A percentile compares a stretch with the other conserved stretches of the same genome.
phyloP scores from a whole-genome alignment of 2,329 filamentous ascomycete species.

The Atkinsonella texensis region DNA sequence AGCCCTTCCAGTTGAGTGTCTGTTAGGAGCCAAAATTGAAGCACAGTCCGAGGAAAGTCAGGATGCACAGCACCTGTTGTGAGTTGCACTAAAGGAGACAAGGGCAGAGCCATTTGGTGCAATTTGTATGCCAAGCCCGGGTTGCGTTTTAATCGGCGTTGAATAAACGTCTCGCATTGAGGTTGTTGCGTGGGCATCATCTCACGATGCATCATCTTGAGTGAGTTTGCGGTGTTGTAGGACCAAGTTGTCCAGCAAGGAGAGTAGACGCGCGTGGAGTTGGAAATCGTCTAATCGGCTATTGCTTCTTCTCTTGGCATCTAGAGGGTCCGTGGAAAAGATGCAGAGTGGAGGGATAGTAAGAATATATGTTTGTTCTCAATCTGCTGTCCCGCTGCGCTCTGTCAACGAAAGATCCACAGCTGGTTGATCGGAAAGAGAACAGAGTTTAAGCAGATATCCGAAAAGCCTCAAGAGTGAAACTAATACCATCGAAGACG shows the following conservation, averaged over 20 bases:
- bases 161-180: slow-evolving; percentile 17
- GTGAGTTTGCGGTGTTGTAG: neutral
- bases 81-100: slow-evolving; percentile 55
- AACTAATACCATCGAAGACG: slow-evolving; percentile 1
- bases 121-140: slow-evolving; percentile 49
- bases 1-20: slow-evolving; percentile 57
- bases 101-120: slow-evolving; percentile 49
- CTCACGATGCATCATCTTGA: slow-evolving; percentile 22
- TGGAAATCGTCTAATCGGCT: neutral
- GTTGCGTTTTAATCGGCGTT: slow-evolving; percentile 28
- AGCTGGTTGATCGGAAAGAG: neutral
- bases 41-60: slow-evolving; percentile 51
- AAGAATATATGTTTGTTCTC: slow-evolving; percentile 4
- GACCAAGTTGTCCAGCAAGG: neutral
- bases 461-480: neutral
- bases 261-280: neutral
- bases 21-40: slow-evolving; percentile 64
- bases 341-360: neutral
- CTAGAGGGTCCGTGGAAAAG: neutral
- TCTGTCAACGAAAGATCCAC: neutral
- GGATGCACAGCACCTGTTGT: slow-evolving; percentile 50
- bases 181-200: slow-evolving; percentile 16
- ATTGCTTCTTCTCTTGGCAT: neutral
- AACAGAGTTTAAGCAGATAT: neutral
- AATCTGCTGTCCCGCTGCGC: neutral